Percentiles rank a stretch among this genome's conserved stretches.
Conservation (phyloP, 2,329 filamentous ascomycete species). For the Phoma sp. region DNA sequence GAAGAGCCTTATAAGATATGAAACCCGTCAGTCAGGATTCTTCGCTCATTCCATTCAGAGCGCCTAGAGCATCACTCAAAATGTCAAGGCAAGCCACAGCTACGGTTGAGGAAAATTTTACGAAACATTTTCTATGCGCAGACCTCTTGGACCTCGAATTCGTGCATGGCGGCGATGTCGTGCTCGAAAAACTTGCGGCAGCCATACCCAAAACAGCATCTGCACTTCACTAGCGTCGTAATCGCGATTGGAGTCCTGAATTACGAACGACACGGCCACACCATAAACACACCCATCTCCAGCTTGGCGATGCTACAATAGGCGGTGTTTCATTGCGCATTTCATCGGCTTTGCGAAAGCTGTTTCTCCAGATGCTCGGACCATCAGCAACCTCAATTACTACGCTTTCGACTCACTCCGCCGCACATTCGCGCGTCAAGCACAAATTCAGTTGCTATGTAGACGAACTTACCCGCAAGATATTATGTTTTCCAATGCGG, state of each 20-base stretch:
- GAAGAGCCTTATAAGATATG: conserved; percentile 8
- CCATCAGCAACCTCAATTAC: background rate
- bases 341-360: background rate
- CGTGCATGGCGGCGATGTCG: conserved; percentile 15
- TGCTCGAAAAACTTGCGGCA: conserved; percentile 12
- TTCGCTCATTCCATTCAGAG: conserved; percentile 12
- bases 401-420: background rate
- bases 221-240: conserved; percentile 7
- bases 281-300: conserved; percentile 5
- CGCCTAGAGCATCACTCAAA: conserved; percentile 1
- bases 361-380: background rate
- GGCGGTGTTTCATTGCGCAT: background rate
- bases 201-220: conserved; percentile 5
- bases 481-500: background rate
- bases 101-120: conserved; percentile 12
- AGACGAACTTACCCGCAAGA: background rate
- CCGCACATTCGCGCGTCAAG: background rate
- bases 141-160: conserved; percentile 9
- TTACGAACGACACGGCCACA: conserved; percentile 4
- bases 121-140: conserved; percentile 15
- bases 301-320: conserved; percentile 7
- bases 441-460: too few species aligned
- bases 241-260: conserved; percentile 9
- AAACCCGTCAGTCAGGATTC: background rate
- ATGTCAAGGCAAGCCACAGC: conserved; percentile 8